Evolutionary conservation across 441 rosid species (phyloP), one percentile per base, ranked within the genome.

Genomic region (Manihot esculenta): DNA sequence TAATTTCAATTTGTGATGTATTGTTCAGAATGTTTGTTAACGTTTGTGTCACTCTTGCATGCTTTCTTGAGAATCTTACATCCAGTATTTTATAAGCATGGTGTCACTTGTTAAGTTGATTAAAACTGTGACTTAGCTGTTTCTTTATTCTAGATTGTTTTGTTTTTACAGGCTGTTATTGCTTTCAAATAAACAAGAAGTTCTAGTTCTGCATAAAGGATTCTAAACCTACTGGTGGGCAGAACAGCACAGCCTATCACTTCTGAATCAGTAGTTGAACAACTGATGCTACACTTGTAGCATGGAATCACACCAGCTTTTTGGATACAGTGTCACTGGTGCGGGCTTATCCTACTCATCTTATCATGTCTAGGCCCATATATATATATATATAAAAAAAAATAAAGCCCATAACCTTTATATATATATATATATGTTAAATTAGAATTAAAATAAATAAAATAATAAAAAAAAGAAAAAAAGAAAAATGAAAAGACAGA

Each of bases 231-330:
- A 48, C 33, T n/a, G 30, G 2, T 64, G 44, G 65, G 35, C 41
- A 42, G n/a, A 63, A 20, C 8, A 23, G 30, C 60, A 56, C 95
- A 14, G 96, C 93, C 12, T 90, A 30, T 30, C 35, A 30, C 4
- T 90, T 50, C 58, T 45, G 18, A 54, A 15, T 53, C 95, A 93
- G 66, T 13, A 45, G 77, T 7, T 44, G 78, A 61, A 62, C 55
- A 73, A 72, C 78, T 70, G 71, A 83, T 83, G 85, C 66, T 49
- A 30, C 66, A 17, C 38, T 63, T 65, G 27, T 78, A 80, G 76
- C 51, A 89, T 87, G 92, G 92, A 78, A 11, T 94, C 98, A 1
- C 86, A 66, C 59, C 82, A 75, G 55, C 23, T 70, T 70, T 82
- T 76, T 56, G 59, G 78, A 45, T 78, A 55, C 48, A 49, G 81